Percentiles rank a stretch among this genome's conserved stretches.
Evolutionary conservation across 495 filamentous ascomycete genomes (phyloP).

Genomic region (Aspergillus kassunensis): DNA sequence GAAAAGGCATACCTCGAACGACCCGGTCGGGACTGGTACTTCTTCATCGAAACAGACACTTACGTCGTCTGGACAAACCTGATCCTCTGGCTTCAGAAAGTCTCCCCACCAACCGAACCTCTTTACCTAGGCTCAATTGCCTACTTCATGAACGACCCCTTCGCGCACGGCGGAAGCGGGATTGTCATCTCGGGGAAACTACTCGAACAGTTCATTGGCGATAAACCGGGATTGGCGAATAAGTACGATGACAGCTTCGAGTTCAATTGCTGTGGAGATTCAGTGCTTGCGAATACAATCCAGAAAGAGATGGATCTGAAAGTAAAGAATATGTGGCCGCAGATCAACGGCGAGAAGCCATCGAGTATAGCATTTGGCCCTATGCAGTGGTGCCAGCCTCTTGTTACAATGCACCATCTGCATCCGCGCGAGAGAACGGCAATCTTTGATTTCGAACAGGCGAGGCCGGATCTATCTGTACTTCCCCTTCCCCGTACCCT

Average conservation of each 20-base stretch:
- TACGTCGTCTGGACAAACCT: conserved; percentile 57
- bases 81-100: conserved; percentile 43
- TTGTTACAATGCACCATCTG: conserved; percentile 60
- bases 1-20: conserved; percentile 50
- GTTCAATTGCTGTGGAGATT: conserved; percentile 44
- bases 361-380: conserved; percentile 38
- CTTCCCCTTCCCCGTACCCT: background rate
- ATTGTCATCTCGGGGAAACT: conserved; percentile 47
- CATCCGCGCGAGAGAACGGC: conserved; percentile 44
- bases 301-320: conserved; percentile 34
- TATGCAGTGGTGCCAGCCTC: conserved; percentile 55
- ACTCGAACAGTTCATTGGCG: conserved; percentile 29
- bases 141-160: conserved; percentile 39
- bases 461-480: conserved; percentile 20
- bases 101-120: conserved; percentile 42
- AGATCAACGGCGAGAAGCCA: conserved; percentile 48
- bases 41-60: conserved; percentile 59
- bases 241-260: conserved; percentile 30
- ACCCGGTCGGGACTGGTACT: conserved; percentile 52
- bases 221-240: conserved; percentile 20
- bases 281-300: conserved; percentile 42
- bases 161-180: conserved; percentile 52
- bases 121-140: conserved; percentile 48
- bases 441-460: conserved; percentile 52
- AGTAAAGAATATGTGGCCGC: conserved; percentile 42